Percentiles rank a stretch among this genome's conserved stretches.
Conservation (phyloP, 2,329 filamentous ascomycete species). For the Phialocephala sp. region DNA sequence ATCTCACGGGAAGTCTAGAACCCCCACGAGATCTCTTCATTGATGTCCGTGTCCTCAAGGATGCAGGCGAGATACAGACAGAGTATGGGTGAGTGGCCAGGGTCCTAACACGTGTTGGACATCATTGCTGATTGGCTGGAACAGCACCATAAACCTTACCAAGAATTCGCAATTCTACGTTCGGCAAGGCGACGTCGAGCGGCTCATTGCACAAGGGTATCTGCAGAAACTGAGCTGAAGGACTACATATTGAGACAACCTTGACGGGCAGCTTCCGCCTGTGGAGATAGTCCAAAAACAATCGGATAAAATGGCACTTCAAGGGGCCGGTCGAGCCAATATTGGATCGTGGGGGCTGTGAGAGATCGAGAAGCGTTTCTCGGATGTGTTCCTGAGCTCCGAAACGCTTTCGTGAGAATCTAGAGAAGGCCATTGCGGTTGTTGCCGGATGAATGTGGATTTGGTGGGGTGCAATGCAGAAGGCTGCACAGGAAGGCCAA, state of each 20-base stretch:
- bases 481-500: conserved; percentile 16
- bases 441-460: conserved; percentile 19
- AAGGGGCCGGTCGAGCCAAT: not conserved
- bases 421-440: conserved; percentile 16
- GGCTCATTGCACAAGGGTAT: conserved; percentile 92
- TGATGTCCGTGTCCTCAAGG: conserved; percentile 92
- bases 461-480: not conserved
- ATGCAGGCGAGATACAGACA: conserved; percentile 97
- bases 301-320: conserved; percentile 10
- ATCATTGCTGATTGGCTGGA: conserved; percentile 26
- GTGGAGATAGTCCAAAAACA: conserved; percentile 1
- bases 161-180: conserved; percentile 99
- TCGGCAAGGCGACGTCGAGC: conserved; percentile 91
- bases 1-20: conserved; percentile 90
- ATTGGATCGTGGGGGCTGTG: not conserved
- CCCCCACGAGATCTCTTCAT: conserved; percentile 97
- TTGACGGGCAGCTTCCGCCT: conserved; percentile 1
- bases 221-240: conserved; percentile 85
- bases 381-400: conserved; percentile 15
- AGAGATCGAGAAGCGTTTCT: conserved; percentile 18
- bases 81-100: conserved; percentile 82
- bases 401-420: conserved; percentile 11
- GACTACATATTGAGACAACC: not conserved
- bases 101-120: conserved; percentile 6
- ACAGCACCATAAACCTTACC: conserved; percentile 88